A percentile compares a stretch with the other conserved stretches of the same genome.
These are phyloP conservation scores for Ceratobasidium sp. DNA, from an alignment of 1,284 basidiomycete species.

Conservation along the genomic window DNA sequence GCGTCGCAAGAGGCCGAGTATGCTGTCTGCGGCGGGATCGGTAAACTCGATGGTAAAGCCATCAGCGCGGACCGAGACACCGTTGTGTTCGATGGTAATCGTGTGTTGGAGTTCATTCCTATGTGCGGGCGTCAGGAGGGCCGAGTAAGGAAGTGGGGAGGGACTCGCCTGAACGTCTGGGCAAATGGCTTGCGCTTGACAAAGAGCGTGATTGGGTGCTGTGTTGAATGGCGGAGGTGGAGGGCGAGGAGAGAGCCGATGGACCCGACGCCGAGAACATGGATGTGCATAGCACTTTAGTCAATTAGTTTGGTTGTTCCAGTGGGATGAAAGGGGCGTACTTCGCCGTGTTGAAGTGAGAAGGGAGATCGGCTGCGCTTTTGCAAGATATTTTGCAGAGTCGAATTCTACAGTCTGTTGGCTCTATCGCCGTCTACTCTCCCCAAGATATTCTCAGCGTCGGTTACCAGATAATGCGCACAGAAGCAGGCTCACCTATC, in stretches of 20 bases:
- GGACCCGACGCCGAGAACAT: slow-evolving; percentile 82
- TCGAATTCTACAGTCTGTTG: background rate
- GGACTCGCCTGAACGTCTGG: slow-evolving; percentile 52
- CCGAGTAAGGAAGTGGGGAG: background rate
- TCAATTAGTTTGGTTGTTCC: background rate
- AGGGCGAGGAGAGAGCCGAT: slow-evolving; percentile 86
- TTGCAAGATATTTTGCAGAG: background rate
- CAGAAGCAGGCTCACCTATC: slow-evolving; percentile 6
- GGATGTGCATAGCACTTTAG: slow-evolving; percentile 70
- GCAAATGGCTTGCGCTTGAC: slow-evolving; percentile 65
- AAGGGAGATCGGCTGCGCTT: background rate
- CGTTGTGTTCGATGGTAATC: slow-evolving; percentile 59
- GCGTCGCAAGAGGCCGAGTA: slow-evolving; percentile 29
- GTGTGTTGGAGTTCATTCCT: slow-evolving; percentile 46
- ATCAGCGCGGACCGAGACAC: slow-evolving; percentile 58
- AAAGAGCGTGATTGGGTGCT: slow-evolving; percentile 76
- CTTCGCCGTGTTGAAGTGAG: slow-evolving; percentile 10
- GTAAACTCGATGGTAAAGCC: slow-evolving; percentile 48
- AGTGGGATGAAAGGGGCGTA: background rate
- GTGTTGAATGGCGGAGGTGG: slow-evolving; percentile 75
- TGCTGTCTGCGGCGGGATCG: slow-evolving; percentile 32
- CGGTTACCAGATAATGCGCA: too few relatives aligned
- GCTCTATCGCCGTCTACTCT: background rate
- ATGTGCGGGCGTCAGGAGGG: background rate
- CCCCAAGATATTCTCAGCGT: too few relatives aligned